A percentile compares a stretch with the other conserved stretches of the same genome.
These are phyloP conservation scores for Ophiocordyceps camponoti-leonardi DNA, from an alignment of 2,329 filamentous ascomycete species.

Conservation along the genomic window DNA sequence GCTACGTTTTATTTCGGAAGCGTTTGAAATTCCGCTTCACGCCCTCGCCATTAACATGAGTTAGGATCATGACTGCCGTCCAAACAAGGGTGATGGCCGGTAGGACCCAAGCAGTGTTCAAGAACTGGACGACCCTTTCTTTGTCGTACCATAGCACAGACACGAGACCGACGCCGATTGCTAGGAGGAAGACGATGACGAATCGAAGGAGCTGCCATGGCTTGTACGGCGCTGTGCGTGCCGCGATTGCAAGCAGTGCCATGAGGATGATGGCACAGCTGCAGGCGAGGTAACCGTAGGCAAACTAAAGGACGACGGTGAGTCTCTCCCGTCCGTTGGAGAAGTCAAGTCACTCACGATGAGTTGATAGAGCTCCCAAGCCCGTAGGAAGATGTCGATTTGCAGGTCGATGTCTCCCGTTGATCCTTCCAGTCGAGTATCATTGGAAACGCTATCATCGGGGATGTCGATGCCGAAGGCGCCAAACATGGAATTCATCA, in stretches of 20 bases:
- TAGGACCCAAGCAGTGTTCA: slow-evolving; percentile 13
- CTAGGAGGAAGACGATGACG: slow-evolving; percentile 11
- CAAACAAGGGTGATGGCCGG: slow-evolving; percentile 17
- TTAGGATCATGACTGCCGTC: slow-evolving; percentile 13
- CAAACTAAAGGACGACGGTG: slow-evolving; percentile 10
- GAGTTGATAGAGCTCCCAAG: neutral
- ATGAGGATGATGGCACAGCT: slow-evolving; percentile 15
- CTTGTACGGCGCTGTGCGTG: slow-evolving; percentile 13
- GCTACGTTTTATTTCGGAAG: neutral
- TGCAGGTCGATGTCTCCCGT: neutral
- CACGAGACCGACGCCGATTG: slow-evolving; percentile 12
- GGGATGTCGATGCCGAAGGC: slow-evolving; percentile 2
- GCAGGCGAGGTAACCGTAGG: slow-evolving; percentile 15
- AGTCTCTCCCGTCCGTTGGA: too few species aligned
- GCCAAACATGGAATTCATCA: slow-evolving; percentile 9
- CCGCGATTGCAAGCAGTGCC: slow-evolving; percentile 12
- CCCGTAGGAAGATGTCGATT: neutral
- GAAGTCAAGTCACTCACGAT: too few species aligned
- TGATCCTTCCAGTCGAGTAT: too few species aligned
- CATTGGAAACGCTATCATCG: neutral
- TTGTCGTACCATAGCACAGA: slow-evolving; percentile 8
- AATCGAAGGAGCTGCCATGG: slow-evolving; percentile 15
- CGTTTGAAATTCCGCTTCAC: neutral
- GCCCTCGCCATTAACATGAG: slow-evolving; percentile 9
- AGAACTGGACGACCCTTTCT: slow-evolving; percentile 5